A percentile compares a stretch with the other conserved stretches of the same genome.
These are phyloP conservation scores for Penicillium olsonii DNA, from an alignment of 2,329 filamentous ascomycete species.

Conservation along the genomic window DNA sequence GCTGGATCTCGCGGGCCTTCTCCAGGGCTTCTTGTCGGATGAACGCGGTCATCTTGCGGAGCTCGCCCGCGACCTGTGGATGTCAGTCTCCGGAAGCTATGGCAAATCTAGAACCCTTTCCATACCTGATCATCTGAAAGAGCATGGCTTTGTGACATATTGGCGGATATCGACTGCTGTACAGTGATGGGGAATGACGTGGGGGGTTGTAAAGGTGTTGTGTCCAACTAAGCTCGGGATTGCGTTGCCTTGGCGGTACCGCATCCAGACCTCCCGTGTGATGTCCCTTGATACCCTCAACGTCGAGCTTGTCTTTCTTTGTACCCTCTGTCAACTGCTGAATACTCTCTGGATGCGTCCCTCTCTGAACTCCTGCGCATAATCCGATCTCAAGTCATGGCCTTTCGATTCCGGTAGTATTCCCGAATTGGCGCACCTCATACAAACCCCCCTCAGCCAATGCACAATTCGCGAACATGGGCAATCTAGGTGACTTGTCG, in stretches of 20 bases:
- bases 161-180: conserved; percentile 44
- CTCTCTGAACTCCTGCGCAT: not conserved
- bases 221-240: conserved; percentile 27
- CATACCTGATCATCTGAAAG: conserved; percentile 95
- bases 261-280: conserved; percentile 20
- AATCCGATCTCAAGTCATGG: conserved; percentile 16
- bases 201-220: conserved; percentile 20
- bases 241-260: conserved; percentile 23
- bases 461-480: conserved; percentile 57
- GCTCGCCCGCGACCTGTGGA: conserved; percentile 85
- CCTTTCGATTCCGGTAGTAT: conserved; percentile 20
- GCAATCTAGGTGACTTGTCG: conserved; percentile 72
- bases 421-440: conserved; percentile 7
- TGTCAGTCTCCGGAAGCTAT: conserved; percentile 13
- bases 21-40: conserved; percentile 98
- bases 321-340: not conserved
- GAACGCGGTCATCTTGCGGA: conserved; percentile 99
- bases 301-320: not conserved
- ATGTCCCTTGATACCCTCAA: conserved; percentile 8
- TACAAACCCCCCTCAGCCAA: conserved; percentile 43
- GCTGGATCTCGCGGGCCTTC: conserved; percentile 94
- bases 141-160: conserved; percentile 89
- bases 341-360: not conserved
- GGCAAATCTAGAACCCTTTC: conserved; percentile 4
- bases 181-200: conserved; percentile 22